Evolutionary conservation across 2,329 filamentous ascomycete genomes (phyloP).

Genomic region (Microdochium paspali): DNA sequence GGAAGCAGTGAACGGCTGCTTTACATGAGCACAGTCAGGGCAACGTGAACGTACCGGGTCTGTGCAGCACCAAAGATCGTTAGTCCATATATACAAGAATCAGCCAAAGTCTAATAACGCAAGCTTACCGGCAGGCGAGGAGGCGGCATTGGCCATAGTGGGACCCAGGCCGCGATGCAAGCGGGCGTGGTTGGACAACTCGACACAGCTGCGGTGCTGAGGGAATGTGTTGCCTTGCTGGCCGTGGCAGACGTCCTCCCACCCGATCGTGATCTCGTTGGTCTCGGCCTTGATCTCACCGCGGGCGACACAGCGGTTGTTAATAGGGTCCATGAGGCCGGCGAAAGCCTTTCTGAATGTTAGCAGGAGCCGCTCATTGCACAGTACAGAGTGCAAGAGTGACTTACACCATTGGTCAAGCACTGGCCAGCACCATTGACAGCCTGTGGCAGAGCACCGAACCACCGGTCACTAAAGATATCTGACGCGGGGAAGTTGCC

Average conservation of each 20-base stretch:
- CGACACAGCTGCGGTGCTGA: conserved; percentile 1
- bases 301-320: neutral
- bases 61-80: too few species aligned
- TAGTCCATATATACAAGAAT: too few species aligned
- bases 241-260: neutral
- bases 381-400: neutral
- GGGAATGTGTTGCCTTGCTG: neutral
- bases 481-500: neutral
- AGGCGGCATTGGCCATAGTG: neutral
- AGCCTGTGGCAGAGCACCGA: conserved; percentile 7
- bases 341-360: neutral
- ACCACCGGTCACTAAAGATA: conserved; percentile 1
- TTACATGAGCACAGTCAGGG: too few species aligned
- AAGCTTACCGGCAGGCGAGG: neutral
- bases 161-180: neutral
- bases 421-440: conserved; percentile 1
- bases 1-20: too few species aligned
- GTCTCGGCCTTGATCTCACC: neutral
- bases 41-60: too few species aligned
- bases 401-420: conserved; percentile 5
- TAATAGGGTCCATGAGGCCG: neutral
- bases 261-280: neutral
- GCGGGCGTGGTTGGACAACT: conserved; percentile 2
- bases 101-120: too few species aligned
- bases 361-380: neutral